A percentile compares a stretch with the other conserved stretches of the same genome.
Evolutionary conservation across 129 eudicot genomes (phyloP).

Genomic region (Artemisia argyi): DNA sequence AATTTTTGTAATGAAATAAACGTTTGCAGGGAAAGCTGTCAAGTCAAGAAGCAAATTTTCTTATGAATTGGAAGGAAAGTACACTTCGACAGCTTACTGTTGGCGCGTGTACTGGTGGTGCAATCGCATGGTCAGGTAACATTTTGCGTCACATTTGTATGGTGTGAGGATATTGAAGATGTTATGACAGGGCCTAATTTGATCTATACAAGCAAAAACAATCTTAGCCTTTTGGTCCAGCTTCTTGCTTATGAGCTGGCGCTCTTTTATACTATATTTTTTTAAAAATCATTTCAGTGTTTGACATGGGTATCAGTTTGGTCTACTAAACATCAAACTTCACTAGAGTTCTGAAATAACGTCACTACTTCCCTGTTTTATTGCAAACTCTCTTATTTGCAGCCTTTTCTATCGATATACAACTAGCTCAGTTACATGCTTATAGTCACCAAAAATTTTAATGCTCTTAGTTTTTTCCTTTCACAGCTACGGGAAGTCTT

Average conservation of each 20-base stretch:
- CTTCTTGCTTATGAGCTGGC: too few relatives aligned
- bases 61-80: slow-evolving; percentile 46
- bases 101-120: slow-evolving; percentile 57
- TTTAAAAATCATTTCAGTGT: too few relatives aligned
- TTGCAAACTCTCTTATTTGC: too few relatives aligned
- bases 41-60: slow-evolving; percentile 57
- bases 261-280: too few relatives aligned
- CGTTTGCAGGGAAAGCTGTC: slow-evolving; percentile 51
- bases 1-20: slow-evolving; percentile 1
- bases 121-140: slow-evolving; percentile 64
- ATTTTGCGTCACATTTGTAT: slow-evolving; percentile 1
- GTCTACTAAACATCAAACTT: too few relatives aligned
- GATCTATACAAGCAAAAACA: not conserved
- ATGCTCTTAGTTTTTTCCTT: slow-evolving; percentile 1
- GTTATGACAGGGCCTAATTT: not conserved
- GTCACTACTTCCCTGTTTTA: too few relatives aligned
- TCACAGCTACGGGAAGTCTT: slow-evolving; percentile 55
- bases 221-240: too few relatives aligned
- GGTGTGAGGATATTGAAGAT: not conserved
- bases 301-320: too few relatives aligned
- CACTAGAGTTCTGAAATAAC: too few relatives aligned
- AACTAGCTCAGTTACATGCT: too few relatives aligned
- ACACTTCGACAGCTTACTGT: slow-evolving; percentile 50
- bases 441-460: too few relatives aligned
- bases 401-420: too few relatives aligned